A percentile compares a stretch with the other conserved stretches of the same genome.
These are phyloP conservation scores for Nannizziopsis arthrosporioides DNA, from an alignment of 2,329 filamentous ascomycete species.

Conservation along the genomic window DNA sequence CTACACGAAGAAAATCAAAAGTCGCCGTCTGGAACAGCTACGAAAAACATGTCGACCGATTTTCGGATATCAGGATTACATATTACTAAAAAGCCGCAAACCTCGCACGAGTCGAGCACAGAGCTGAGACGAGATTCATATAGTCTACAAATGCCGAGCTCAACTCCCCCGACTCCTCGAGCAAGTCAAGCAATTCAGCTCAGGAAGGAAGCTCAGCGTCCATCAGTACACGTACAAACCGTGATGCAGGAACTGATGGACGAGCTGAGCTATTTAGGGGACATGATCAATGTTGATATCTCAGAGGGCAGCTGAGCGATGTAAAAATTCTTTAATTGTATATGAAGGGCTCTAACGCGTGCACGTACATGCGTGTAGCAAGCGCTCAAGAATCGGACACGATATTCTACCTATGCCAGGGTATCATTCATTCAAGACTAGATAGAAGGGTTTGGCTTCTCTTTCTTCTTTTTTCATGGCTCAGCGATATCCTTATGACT, in stretches of 20 bases:
- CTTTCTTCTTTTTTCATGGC: too few species aligned
- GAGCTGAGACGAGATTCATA: neutral
- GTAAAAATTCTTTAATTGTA: neutral
- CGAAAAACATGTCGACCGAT: neutral
- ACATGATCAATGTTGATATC: slow-evolving; percentile 27
- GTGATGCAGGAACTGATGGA: slow-evolving; percentile 40
- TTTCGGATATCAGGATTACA: slow-evolving; percentile 8
- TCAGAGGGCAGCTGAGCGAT: neutral
- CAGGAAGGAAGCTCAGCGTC: neutral
- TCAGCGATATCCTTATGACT: too few species aligned
- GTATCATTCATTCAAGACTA: too few species aligned
- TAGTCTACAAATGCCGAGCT: neutral
- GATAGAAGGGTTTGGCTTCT: too few species aligned
- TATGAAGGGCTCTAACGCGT: neutral
- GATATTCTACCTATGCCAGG: too few species aligned
- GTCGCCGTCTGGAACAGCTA: neutral
- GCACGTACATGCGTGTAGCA: too few species aligned
- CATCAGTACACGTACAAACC: slow-evolving; percentile 9
- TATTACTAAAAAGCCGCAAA: slow-evolving; percentile 7
- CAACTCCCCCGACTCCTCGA: slow-evolving; percentile 7
- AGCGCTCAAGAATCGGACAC: too few species aligned
- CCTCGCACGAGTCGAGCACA: neutral
- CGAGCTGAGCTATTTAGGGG: slow-evolving; percentile 42
- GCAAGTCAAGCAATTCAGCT: slow-evolving; percentile 2
- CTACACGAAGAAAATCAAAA: neutral